Evolutionary conservation across 2,329 filamentous ascomycete genomes (phyloP), one percentile per base, ranked within the genome.

Genomic region (Rasamsonia emersonii): DNA sequence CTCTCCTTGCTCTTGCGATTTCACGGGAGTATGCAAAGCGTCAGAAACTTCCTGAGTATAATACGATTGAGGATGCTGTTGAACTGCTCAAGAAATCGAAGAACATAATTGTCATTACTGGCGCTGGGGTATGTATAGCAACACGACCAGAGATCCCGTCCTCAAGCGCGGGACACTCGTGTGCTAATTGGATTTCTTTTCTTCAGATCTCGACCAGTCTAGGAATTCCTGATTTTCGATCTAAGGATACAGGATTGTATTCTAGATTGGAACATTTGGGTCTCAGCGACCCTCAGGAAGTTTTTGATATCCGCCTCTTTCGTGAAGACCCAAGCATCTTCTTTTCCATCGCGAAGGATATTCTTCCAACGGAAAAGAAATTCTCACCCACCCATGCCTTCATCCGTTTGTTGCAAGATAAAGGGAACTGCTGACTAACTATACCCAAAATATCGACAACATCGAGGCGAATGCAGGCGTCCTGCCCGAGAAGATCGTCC

Each of bases 361-460:
- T 96, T 42, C 65, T 96, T 18, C 86, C 89, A 8, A 75, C 77
- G 14, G 78, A 80, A 9, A 78, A 84, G 44, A 78, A 78, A 47
- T 93, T 78, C 65, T 86, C 89, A 1, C 88, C 89, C 0, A 96
- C 91, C 0, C 91, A 98, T 66, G 79, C 82, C 32, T 98, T 98
- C 64, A 93, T 98, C 51, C 77, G 79, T 19, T 71, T 95, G 47
- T 73, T 98, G 20, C 84, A 98, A 58, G 73, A 89, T 45, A 82
- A 86, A 57, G 78, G 75, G 43, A 94, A 94, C 73, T 98, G 5
- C 73, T 95, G 38, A 96, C 88, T 24, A 95, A 96, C 62, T 98
- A 95, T 65, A 93, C 91, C 0, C 91, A 98, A 56, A 98, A 98
- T 58, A 96, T 98, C 51, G 91, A 98, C 66, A 95, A 95, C 47